Percentiles rank a stretch among this genome's conserved stretches.
Evolutionary conservation across 495 filamentous ascomycete species (phyloP).

Genomic region (Clavariopsis aquatica): DNA sequence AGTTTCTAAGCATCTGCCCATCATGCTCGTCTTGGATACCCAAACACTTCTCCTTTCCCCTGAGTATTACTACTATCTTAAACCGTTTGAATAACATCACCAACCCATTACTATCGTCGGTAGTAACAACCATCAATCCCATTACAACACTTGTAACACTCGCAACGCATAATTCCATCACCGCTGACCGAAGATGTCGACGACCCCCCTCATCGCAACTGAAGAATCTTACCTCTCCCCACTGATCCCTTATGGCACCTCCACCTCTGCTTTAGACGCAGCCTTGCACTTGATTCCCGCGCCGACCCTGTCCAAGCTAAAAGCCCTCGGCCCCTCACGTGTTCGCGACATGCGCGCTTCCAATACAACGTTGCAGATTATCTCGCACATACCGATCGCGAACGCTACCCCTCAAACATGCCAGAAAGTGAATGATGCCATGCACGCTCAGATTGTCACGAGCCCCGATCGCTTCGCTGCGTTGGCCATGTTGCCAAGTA

Average conservation of each 20-base stretch:
- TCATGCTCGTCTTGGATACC: neutral
- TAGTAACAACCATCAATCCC: no score
- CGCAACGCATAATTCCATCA: neutral
- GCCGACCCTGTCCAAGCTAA: slow-evolving; percentile 44
- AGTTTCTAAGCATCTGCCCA: no score
- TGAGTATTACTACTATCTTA: neutral
- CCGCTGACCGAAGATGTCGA: slow-evolving; percentile 5
- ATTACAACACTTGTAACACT: neutral
- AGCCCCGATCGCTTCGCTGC: slow-evolving; percentile 54
- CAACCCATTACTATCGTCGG: no score
- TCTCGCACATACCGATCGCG: slow-evolving; percentile 54
- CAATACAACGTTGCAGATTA: slow-evolving; percentile 56
- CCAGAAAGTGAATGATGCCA: slow-evolving; percentile 54
- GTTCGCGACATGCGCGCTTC: slow-evolving; percentile 56
- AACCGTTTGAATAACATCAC: no score
- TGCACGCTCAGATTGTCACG: slow-evolving; percentile 51
- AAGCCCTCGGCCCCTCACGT: slow-evolving; percentile 48
- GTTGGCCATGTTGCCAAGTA: slow-evolving; percentile 58
- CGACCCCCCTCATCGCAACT: slow-evolving; percentile 54
- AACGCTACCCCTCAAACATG: slow-evolving; percentile 39
- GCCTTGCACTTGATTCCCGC: slow-evolving; percentile 45
- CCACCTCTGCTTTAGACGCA: slow-evolving; percentile 24
- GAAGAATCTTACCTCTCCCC: slow-evolving; percentile 62
- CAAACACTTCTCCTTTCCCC: neutral
- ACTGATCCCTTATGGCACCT: slow-evolving; percentile 32